Base-by-base conservation (phyloP, 805 yeast genomes). In the Kodamaea sagamina region DNA sequence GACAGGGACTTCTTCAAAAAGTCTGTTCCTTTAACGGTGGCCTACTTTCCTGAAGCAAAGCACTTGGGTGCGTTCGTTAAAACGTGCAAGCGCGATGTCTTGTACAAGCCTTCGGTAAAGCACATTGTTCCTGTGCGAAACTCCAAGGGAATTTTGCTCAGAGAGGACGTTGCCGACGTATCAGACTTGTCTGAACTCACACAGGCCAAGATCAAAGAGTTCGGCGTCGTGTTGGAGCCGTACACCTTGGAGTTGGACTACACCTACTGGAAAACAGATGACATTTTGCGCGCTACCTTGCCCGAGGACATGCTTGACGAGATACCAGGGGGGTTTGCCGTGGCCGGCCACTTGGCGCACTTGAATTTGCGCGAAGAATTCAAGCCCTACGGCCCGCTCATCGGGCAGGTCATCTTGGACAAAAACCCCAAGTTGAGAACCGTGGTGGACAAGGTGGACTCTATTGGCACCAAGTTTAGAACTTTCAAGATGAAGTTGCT, bases 311-410 rank as follows among this genome's bases (percentile, higher is more conserved):
- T 81, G 15, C 63, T 79, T 5, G 82, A 77, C 32, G 96, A 89
- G 44, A 71, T 84, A 6, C 99, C 99, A 0, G 74, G 93, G 1
- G 95, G 98, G 0, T 93, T 86, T 61, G 87, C 98, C 1, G 80
- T 82, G 27, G 95, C 95, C 0, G 99, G 99, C 0, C 98, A 93
- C 65, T 77, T 93, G 45, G 99, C 98, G 0, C 99, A 93, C 63
- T 65, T 95, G 57, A 93, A 93, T 56, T 63, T 93, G 32, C 73
- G 89, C 35, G 85, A 84, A 31, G 93, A 87, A 57, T 93, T 83
- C 66, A 82, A 88, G 57, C 95, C 95, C 1, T 92, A 75, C 58
- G 90, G 86, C 36, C 50, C 68, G 1, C 59, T 93, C 13, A 93
- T 95, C 47, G 99, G 99, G 0, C 87, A 89, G 60, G 89, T 92